Percentiles rank a stretch among this genome's conserved stretches.
Conservation (phyloP, 768 basidiomycete genomes). For the Crepidotus variabilis region DNA sequence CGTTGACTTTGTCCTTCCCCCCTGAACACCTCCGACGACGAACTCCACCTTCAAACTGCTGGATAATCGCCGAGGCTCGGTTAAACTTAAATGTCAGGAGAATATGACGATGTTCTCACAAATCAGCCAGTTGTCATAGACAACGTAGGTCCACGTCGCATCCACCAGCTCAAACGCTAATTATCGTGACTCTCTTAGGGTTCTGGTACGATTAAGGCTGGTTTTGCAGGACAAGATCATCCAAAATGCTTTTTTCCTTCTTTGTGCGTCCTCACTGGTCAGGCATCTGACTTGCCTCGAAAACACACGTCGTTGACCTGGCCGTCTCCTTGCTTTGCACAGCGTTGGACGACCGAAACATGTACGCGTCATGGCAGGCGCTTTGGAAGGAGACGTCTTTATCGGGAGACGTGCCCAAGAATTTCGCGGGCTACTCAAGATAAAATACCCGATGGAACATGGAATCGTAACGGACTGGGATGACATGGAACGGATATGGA, state of each 20-base stretch:
- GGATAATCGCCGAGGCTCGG: background rate
- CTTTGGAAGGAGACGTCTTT: slow-evolving; percentile 93
- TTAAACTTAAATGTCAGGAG: slow-evolving; percentile 58
- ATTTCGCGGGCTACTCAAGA: slow-evolving; percentile 91
- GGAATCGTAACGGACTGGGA: slow-evolving; percentile 99
- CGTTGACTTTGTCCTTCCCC: slow-evolving; percentile 8
- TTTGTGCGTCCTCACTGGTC: slow-evolving; percentile 69
- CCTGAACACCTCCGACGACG: background rate
- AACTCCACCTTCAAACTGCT: background rate
- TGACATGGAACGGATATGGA: slow-evolving; percentile 99
- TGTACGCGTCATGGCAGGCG: slow-evolving; percentile 96
- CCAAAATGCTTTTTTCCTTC: slow-evolving; percentile 99
- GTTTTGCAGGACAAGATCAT: slow-evolving; percentile 98
- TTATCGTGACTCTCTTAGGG: slow-evolving; percentile 51
- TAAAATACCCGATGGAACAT: slow-evolving; percentile 99
- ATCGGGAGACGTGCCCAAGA: slow-evolving; percentile 96
- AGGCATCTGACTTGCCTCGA: slow-evolving; percentile 23
- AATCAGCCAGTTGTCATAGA: slow-evolving; percentile 99
- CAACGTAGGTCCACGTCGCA: slow-evolving; percentile 60
- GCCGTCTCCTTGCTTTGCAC: slow-evolving; percentile 2
- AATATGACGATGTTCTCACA: slow-evolving; percentile 91
- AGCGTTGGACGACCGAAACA: slow-evolving; percentile 98
- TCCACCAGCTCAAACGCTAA: background rate
- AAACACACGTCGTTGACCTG: slow-evolving; percentile 13
- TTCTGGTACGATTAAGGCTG: slow-evolving; percentile 97